Conservation (phyloP, 106 monocot genomes). For the Platanthera zijinensis region DNA sequence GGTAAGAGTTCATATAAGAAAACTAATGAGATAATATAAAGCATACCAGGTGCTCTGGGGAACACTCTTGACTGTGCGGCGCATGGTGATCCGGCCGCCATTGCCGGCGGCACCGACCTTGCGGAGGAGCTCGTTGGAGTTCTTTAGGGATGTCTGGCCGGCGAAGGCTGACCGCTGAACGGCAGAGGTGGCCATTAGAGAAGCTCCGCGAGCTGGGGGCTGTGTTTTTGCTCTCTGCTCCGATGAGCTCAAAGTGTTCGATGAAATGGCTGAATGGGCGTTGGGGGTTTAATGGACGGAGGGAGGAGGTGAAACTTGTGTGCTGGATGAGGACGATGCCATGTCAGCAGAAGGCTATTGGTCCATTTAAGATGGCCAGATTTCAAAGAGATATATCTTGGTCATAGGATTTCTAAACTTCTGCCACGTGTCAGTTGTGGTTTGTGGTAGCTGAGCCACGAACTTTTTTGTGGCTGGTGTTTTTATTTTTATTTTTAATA, state of each 20-base stretch:
- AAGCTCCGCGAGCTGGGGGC: neutral
- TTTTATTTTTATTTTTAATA: too few relatives aligned
- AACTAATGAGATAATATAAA: neutral
- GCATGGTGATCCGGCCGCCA: conserved; percentile 75
- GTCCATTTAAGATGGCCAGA: neutral
- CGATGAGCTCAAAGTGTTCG: neutral
- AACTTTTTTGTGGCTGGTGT: neutral
- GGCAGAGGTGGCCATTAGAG: conserved; percentile 61
- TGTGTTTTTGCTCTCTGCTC: neutral
- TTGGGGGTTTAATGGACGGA: neutral
- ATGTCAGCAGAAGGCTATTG: conserved; percentile 32
- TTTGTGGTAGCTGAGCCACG: neutral
- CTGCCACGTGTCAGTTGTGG: conserved; percentile 15
- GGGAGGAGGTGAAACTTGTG: neutral
- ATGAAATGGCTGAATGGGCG: neutral
- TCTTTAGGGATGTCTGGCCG: conserved; percentile 50
- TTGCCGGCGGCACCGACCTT: conserved; percentile 35
- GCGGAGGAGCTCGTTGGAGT: conserved; percentile 45
- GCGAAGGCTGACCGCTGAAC: conserved; percentile 54
- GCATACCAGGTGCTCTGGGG: conserved; percentile 87
- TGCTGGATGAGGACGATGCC: conserved; percentile 32
- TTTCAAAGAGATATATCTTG: conserved; percentile 7
- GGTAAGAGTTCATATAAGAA: neutral
- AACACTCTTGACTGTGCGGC: conserved; percentile 71
- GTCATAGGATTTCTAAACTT: neutral